phyloP scores from a whole-genome alignment of 768 basidiomycete genomes.

The Amanita pallidorosea region DNA sequence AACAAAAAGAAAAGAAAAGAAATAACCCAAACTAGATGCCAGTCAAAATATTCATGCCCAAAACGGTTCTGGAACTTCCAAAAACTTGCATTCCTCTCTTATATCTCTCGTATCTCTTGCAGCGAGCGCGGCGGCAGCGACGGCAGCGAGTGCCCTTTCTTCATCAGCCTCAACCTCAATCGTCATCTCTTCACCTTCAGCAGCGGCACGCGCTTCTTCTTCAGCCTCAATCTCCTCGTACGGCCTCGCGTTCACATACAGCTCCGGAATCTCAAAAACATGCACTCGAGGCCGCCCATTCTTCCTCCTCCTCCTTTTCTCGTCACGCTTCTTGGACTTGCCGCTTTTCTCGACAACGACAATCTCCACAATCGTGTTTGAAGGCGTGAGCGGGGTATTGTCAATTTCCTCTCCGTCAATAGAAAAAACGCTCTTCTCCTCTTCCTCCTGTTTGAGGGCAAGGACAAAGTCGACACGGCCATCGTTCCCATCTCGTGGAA shows the following conservation, averaged over 20 bases:
- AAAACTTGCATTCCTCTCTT: too few relatives aligned
- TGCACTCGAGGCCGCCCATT: not conserved
- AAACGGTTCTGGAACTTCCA: too few relatives aligned
- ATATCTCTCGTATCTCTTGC: too few relatives aligned
- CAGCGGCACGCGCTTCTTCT: not conserved
- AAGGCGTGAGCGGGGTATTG: not conserved
- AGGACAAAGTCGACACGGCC: not conserved
- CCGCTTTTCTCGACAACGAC: not conserved
- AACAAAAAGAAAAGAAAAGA: too few relatives aligned
- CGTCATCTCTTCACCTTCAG: not conserved
- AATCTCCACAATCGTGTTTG: not conserved
- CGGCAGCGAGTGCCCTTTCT: too few relatives aligned
- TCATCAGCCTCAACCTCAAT: too few relatives aligned
- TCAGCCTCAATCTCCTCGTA: conserved; percentile 1
- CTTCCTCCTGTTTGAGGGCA: not conserved
- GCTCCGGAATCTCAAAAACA: not conserved
- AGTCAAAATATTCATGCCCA: too few relatives aligned
- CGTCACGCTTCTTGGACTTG: not conserved
- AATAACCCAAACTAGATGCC: too few relatives aligned
- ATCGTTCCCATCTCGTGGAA: not conserved
- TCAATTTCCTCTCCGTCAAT: not conserved
- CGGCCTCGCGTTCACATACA: not conserved
- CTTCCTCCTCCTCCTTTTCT: not conserved
- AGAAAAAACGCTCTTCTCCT: not conserved
- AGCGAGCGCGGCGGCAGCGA: too few relatives aligned